Percentiles rank a stretch among this genome's conserved stretches.
Conservation (phyloP, 1,139 yeast species). For the Candida sp. region DNA sequence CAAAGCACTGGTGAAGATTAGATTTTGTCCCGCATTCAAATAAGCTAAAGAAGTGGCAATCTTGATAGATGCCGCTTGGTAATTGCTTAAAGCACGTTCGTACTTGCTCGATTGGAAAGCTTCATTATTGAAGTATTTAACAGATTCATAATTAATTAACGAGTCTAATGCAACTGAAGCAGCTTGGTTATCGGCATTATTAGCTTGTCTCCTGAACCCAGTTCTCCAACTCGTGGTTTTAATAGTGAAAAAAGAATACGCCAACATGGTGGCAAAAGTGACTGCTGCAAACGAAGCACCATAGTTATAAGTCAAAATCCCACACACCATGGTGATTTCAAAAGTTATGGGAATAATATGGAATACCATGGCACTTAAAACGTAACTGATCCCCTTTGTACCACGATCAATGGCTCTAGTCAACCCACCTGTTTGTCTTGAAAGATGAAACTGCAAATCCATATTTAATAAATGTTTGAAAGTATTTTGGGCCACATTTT, state of each 20-base stretch:
- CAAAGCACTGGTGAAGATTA: constrained; percentile 86
- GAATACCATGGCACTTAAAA: constrained; percentile 92
- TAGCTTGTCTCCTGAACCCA: constrained; percentile 84
- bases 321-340: constrained; percentile 91
- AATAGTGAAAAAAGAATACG: constrained; percentile 84
- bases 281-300: constrained; percentile 89
- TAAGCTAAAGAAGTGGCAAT: constrained; percentile 92
- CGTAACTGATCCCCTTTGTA: constrained; percentile 94
- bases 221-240: constrained; percentile 97
- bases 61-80: constrained; percentile 80
- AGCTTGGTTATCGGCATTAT: constrained; percentile 91
- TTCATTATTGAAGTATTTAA: constrained; percentile 92
- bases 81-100: constrained; percentile 68
- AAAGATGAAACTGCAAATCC: constrained; percentile 86
- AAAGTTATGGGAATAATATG: constrained; percentile 92
- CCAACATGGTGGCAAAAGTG: constrained; percentile 81
- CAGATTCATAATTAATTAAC: constrained; percentile 90
- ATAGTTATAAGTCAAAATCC: constrained; percentile 88
- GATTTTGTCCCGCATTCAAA: constrained; percentile 87
- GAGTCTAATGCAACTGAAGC: constrained; percentile 95
- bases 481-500: constrained; percentile 85
- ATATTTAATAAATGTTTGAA: constrained; percentile 78
- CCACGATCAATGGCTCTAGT: constrained; percentile 98
- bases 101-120: constrained; percentile 75
- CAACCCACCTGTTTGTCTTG: constrained; percentile 93